Evolutionary conservation across 2,329 filamentous ascomycete species (phyloP).

Genomic region (Ophiocordyceps camponoti-leonardi): DNA sequence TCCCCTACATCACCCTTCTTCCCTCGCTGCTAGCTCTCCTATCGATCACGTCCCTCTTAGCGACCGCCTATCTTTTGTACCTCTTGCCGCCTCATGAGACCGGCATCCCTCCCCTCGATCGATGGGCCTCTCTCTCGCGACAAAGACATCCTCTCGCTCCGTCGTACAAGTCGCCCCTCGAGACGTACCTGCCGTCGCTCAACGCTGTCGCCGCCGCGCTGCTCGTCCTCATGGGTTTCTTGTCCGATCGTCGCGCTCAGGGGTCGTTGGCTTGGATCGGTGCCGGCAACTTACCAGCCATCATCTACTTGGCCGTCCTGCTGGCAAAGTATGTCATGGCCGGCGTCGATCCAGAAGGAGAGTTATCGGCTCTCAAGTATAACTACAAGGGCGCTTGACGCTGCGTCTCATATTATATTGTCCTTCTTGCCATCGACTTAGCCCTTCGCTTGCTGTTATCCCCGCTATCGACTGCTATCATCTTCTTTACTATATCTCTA

Average conservation of each 20-base stretch:
- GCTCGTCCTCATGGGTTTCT: slow-evolving; percentile 27
- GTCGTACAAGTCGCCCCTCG: slow-evolving; percentile 24
- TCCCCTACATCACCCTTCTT: slow-evolving; percentile 31
- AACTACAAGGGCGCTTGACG: slow-evolving; percentile 47
- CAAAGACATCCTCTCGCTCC: slow-evolving; percentile 4
- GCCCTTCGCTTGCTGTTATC: background rate
- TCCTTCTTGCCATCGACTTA: background rate
- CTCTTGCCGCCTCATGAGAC: slow-evolving; percentile 35
- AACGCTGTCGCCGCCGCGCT: slow-evolving; percentile 40
- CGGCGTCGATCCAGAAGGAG: slow-evolving; percentile 48
- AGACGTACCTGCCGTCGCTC: slow-evolving; percentile 39
- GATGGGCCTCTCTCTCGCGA: slow-evolving; percentile 14
- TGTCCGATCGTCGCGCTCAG: slow-evolving; percentile 12
- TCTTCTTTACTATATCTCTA: slow-evolving; percentile 42
- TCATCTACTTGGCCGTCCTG: slow-evolving; percentile 44
- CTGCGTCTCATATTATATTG: background rate
- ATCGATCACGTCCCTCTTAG: slow-evolving; percentile 43
- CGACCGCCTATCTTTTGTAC: slow-evolving; percentile 44
- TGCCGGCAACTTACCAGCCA: slow-evolving; percentile 32
- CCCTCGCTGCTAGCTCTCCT: slow-evolving; percentile 32
- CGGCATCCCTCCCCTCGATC: slow-evolving; percentile 32
- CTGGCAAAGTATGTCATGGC: slow-evolving; percentile 48
- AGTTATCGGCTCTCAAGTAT: slow-evolving; percentile 45
- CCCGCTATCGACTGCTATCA: background rate
- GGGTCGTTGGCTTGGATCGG: slow-evolving; percentile 20